phyloP scores from a whole-genome alignment of 805 yeast species.

The Metschnikowia noctiluminum region DNA sequence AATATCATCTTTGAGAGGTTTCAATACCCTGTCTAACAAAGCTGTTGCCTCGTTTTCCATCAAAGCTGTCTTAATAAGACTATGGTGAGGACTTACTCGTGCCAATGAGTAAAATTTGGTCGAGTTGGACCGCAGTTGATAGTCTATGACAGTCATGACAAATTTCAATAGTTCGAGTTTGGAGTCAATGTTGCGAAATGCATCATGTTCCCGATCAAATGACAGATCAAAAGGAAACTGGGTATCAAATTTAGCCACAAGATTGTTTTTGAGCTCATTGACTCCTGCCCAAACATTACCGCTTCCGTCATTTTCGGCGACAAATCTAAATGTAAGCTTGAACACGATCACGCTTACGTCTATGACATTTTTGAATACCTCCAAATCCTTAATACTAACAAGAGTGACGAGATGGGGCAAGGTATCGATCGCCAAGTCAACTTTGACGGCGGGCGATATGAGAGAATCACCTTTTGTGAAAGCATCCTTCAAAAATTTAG shows the following conservation, averaged over 20 bases:
- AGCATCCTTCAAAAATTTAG: conserved; percentile 36
- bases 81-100: conserved; percentile 55
- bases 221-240: conserved; percentile 49
- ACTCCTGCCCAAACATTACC: conserved; percentile 54
- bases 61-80: conserved; percentile 51
- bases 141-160: conserved; percentile 46
- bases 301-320: conserved; percentile 47
- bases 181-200: conserved; percentile 50
- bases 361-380: conserved; percentile 29
- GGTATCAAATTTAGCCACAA: conserved; percentile 61
- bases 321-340: conserved; percentile 42
- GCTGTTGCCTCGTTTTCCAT: conserved; percentile 69
- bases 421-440: conserved; percentile 41
- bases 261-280: conserved; percentile 50
- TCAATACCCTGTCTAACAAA: conserved; percentile 58
- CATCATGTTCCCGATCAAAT: conserved; percentile 48
- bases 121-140: conserved; percentile 43
- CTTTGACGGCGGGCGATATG: conserved; percentile 26
- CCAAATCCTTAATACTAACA: conserved; percentile 27
- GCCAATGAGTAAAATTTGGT: conserved; percentile 45
- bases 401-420: conserved; percentile 30
- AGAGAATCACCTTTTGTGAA: conserved; percentile 27
- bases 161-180: conserved; percentile 73
- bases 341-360: conserved; percentile 41
- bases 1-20: conserved; percentile 53